phyloP scores from a whole-genome alignment of 441 rosid species.

The Gossypium lobatum region DNA sequence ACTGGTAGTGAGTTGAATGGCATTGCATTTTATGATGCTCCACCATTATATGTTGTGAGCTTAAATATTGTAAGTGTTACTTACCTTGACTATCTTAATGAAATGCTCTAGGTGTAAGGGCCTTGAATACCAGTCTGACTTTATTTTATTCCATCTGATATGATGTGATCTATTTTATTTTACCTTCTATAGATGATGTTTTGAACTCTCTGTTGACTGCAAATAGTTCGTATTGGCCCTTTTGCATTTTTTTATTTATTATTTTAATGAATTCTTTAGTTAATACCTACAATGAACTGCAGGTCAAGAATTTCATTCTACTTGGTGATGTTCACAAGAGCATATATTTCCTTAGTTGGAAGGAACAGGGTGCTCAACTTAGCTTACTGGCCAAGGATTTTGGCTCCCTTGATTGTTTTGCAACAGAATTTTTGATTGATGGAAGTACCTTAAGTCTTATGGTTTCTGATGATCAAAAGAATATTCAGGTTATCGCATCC shows the following conservation, averaged over 20 bases:
- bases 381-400: slow-evolving; percentile 92
- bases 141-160: slow-evolving; percentile 1
- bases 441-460: slow-evolving; percentile 92
- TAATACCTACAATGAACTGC: slow-evolving; percentile 17
- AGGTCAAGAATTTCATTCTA: slow-evolving; percentile 89
- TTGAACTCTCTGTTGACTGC: background rate
- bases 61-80: slow-evolving; percentile 75
- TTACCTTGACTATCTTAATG: background rate
- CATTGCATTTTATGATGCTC: slow-evolving; percentile 90
- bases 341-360: slow-evolving; percentile 95
- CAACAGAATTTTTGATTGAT: slow-evolving; percentile 96
- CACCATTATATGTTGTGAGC: slow-evolving; percentile 95
- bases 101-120: slow-evolving; percentile 2
- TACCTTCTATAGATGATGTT: background rate
- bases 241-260: slow-evolving; percentile 13
- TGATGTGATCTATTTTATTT: slow-evolving; percentile 2
- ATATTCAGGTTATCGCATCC: slow-evolving; percentile 60
- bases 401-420: slow-evolving; percentile 88
- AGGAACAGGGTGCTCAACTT: slow-evolving; percentile 96
- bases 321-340: slow-evolving; percentile 93
- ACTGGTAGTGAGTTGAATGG: slow-evolving; percentile 84
- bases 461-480: slow-evolving; percentile 93
- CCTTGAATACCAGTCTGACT: background rate
- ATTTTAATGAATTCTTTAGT: slow-evolving; percentile 1
- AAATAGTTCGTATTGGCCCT: slow-evolving; percentile 1